Percentiles rank a stretch among this genome's conserved stretches.
Conservation (phyloP, 345 rosid species). For the Eucalyptus cloeziana region DNA sequence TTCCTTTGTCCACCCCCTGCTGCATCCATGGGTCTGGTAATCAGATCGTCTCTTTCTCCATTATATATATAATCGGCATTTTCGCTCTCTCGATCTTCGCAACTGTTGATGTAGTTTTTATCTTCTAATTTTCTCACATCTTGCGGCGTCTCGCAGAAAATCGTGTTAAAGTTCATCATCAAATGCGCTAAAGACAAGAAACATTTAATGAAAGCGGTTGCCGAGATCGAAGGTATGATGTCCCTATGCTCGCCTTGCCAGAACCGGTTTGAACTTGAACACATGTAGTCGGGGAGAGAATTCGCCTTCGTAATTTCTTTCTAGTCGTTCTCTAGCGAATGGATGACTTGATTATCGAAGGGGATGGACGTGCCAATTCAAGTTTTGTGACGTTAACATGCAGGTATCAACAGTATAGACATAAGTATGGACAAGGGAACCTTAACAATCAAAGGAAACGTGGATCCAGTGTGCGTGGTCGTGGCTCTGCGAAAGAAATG, state of each 20-base stretch:
- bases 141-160: background rate
- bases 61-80: background rate
- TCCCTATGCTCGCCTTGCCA: background rate
- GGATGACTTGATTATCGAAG: background rate
- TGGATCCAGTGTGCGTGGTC: background rate
- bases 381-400: background rate
- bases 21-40: background rate
- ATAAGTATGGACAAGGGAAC: background rate
- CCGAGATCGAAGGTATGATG: background rate
- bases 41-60: background rate
- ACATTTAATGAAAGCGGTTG: background rate
- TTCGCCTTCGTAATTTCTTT: background rate
- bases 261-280: background rate
- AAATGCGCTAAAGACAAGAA: background rate
- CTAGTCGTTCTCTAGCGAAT: background rate
- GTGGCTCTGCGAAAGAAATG: background rate
- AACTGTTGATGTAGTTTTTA: background rate
- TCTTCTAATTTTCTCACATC: background rate
- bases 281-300: background rate
- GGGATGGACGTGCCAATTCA: background rate
- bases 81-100: background rate
- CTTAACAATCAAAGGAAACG: background rate
- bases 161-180: background rate
- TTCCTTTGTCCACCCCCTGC: background rate
- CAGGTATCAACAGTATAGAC: background rate